Percentiles rank a stretch among this genome's conserved stretches.
phyloP scores from a whole-genome alignment of 768 basidiomycete genomes.

The Lactarius tabidus region DNA sequence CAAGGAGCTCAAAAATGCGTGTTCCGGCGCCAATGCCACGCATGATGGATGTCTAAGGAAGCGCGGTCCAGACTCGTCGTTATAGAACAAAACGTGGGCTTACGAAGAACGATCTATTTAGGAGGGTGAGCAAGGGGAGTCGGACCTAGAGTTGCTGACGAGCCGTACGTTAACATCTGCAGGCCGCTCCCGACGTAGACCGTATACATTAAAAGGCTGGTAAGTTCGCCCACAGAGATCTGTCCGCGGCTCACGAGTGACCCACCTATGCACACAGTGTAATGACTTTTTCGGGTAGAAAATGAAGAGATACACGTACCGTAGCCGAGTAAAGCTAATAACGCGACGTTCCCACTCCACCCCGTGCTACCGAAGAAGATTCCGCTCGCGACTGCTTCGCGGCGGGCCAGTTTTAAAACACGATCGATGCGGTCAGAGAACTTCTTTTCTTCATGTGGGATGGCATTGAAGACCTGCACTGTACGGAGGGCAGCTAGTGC shows the following conservation, averaged over 20 bases:
- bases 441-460: conserved; percentile 67
- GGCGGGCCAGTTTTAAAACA: conserved; percentile 73
- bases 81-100: conserved; percentile 33
- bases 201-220: conserved; percentile 85
- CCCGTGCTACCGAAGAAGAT: conserved; percentile 92
- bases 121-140: neutral
- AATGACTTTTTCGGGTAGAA: neutral
- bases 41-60: conserved; percentile 81
- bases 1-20: conserved; percentile 91
- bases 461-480: conserved; percentile 88
- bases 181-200: conserved; percentile 82
- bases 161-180: conserved; percentile 69
- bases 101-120: conserved; percentile 39
- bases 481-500: conserved; percentile 83
- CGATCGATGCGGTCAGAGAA: conserved; percentile 63
- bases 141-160: conserved; percentile 1
- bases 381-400: conserved; percentile 85
- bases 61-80: conserved; percentile 23
- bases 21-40: conserved; percentile 91
- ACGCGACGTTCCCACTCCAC: conserved; percentile 90
- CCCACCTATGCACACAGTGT: conserved; percentile 53
- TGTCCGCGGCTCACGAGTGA: conserved; percentile 83
- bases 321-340: conserved; percentile 86
- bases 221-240: conserved; percentile 90
- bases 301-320: conserved; percentile 43